Evolutionary conservation across 2,329 filamentous ascomycete genomes (phyloP), one percentile per base, ranked within the genome.

Genomic region (Thyridium curvatum): DNA sequence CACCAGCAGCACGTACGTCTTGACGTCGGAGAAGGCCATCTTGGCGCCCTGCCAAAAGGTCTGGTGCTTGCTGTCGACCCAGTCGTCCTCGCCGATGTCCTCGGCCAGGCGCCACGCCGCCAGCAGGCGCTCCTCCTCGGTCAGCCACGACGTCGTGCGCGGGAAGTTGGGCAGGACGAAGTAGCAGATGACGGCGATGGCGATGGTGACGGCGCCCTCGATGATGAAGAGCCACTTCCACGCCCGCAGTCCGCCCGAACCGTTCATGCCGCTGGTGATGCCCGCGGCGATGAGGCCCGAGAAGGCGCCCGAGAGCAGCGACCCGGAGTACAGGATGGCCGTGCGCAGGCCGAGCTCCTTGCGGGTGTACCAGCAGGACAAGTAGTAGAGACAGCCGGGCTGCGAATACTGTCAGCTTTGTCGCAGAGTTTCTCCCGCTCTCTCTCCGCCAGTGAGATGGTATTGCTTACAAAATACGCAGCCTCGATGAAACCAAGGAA

Each of bases 221-320:
- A 26, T 26, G 21, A 26, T 26, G 21, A 26, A 26, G 21, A 26
- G 21, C 21, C 21, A 26, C 21, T 26, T 26, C 21, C 21, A 26
- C 21, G 21, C 21, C 21, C 5, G 21, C 21, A 26, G 21, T 10
- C 21, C 21, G 21, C 21, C 21, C 21, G 21, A 53, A 3, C 72
- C 67, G 41, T 81, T 69, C 63, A 85, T 71, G 36, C 77, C 72
- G 15, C 61, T 62, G 0, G 72, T 74, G 41, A 86, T 82, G 3
- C 80, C 75, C 1, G 73, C 73, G 3, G 72, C 65, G 31, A 79
- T 69, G 9, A 77, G 50, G 2, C 78, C 81, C 2, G 77, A 79
- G 51, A 86, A 84, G 3, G 81, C 81, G 3, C 79, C 79, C 2
- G 75, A 79, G 13, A 85, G 69, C 12, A 85, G 62, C 1, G 77